Percentiles rank a stretch among this genome's conserved stretches.
phyloP scores from a whole-genome alignment of 2,329 filamentous ascomycete genomes.

The Lasiodiplodia citricola region DNA sequence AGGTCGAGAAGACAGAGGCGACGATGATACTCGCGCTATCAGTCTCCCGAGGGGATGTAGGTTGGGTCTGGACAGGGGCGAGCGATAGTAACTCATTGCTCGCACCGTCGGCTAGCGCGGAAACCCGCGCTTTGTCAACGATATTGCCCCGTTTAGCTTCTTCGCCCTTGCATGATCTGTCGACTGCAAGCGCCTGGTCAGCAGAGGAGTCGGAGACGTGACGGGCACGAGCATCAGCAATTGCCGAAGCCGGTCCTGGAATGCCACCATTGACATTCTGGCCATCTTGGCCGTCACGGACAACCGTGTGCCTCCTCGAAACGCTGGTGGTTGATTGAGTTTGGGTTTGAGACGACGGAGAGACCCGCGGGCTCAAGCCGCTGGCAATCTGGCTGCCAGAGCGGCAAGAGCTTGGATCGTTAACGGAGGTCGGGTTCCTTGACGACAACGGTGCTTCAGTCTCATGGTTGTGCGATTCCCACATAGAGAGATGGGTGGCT shows the following conservation, averaged over 20 bases:
- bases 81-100: neutral
- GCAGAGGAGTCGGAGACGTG: neutral
- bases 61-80: neutral
- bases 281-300: too few species aligned
- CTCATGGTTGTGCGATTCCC: neutral
- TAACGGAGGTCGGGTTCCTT: neutral
- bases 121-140: too few species aligned
- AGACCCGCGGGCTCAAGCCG: neutral
- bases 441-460: constrained; percentile 1
- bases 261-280: neutral
- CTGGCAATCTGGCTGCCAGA: neutral
- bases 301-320: neutral
- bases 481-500: neutral
- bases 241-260: neutral
- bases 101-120: neutral
- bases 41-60: neutral
- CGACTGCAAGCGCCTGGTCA: neutral
- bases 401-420: neutral
- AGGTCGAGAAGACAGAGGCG: neutral
- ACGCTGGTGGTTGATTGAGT: neutral
- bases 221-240: too few species aligned
- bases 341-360: neutral
- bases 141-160: neutral
- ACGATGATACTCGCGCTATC: neutral
- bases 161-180: neutral